Base-by-base conservation (phyloP, 306 rosid species). In the Bauhinia variegata region DNA sequence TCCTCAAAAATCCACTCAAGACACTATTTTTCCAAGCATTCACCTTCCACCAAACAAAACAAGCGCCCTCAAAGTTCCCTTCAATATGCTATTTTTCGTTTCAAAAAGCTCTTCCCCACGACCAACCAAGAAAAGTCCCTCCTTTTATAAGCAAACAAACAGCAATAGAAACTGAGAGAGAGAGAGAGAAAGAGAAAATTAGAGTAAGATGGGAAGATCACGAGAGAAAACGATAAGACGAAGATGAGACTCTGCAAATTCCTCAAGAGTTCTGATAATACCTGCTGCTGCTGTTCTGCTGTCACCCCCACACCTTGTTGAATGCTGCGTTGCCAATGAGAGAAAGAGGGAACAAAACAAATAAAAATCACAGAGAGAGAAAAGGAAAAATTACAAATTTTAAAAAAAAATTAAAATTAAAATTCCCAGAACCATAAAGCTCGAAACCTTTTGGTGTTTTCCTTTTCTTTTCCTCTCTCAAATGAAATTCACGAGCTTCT, bases 231-330 rank as follows among this genome's bases (percentile, higher is more conserved):
- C 69, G 95, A 87, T 74, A 87, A 74, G 83, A 87, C 89, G 88
- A 74, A 78, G 88, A 66, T 34, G 73, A 75, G 68, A 78, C 57
- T 81, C 96, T 87, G 98, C 60, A 88, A 86, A 93, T 88, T 91
- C 97, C 95, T 88, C 81, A 83, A 72, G 88, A 78, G 68, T 84
- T 70, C 91, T 92, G 91, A 86, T 80, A 79, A 89, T 85, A 75
- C 91, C 95, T 78, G 83, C 68, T 60, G 74, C 73, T 72, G 56
- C 54, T 63, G 65, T 32, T 48, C 65, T 78, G 78, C 65, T 55
- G 39, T 75, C 56, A 17, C 53, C 66, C 28, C 59, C 78, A 80
- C 80, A 23, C 28, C 28, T 23, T 23, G 28, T 23, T 23, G 28
- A 23, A 23, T 75, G 75, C 10, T 53, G 55, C 70, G 71, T 76